A percentile compares a stretch with the other conserved stretches of the same genome.
phyloP scores from a whole-genome alignment of 306 rosid genomes.

The Acacia crassicarpa region DNA sequence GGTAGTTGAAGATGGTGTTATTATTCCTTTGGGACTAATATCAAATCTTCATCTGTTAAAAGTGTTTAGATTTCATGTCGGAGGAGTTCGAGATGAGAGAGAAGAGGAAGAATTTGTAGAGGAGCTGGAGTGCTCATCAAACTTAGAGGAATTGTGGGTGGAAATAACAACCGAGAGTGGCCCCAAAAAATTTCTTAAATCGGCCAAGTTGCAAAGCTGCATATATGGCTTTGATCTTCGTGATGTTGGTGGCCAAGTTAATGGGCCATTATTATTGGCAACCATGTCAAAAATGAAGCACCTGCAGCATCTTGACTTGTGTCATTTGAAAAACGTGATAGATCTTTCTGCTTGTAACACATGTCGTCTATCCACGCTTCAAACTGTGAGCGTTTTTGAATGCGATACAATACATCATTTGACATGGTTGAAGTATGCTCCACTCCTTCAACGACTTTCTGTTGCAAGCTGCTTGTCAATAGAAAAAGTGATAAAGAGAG shows the following conservation, averaged over 20 bases:
- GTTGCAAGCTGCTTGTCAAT: background rate
- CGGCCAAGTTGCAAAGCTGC: background rate
- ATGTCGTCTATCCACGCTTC: background rate
- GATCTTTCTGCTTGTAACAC: background rate
- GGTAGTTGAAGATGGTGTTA: no score
- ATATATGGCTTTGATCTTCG: background rate
- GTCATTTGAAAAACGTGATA: no score
- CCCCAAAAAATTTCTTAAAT: background rate
- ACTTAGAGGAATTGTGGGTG: background rate
- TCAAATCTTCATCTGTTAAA: background rate
- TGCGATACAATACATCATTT: background rate
- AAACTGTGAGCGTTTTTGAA: fast-evolving
- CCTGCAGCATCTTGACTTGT: background rate
- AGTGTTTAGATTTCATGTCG: no score
- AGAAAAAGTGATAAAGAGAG: background rate
- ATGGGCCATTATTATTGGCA: background rate
- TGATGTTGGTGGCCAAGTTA: no score
- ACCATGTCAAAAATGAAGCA: background rate
- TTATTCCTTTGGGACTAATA: background rate
- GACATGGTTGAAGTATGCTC: background rate
- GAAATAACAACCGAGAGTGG: background rate
- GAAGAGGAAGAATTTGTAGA: background rate
- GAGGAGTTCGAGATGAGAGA: no score
- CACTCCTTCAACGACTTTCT: background rate
- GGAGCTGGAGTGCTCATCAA: background rate